Evolutionary conservation across 768 basidiomycete genomes (phyloP).

Genomic region (Tremella mesenterica): DNA sequence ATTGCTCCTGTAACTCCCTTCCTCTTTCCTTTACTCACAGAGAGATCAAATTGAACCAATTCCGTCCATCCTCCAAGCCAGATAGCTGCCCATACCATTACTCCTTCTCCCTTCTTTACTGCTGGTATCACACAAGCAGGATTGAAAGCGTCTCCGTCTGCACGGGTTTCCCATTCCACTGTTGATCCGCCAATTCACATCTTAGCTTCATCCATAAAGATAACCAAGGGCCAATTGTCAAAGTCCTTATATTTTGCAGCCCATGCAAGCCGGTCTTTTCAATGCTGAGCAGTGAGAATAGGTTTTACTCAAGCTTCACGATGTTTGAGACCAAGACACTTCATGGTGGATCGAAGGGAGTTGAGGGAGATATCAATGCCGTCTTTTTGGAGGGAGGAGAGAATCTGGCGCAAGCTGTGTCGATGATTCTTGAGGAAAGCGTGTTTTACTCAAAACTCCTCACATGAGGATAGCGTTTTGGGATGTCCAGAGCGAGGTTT

Average conservation of each 20-base stretch:
- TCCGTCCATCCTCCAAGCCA: slow-evolving; percentile 13
- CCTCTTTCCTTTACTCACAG: no score
- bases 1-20: slow-evolving; percentile 9
- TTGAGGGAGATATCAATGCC: no score
- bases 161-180: slow-evolving; percentile 2
- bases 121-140: slow-evolving; percentile 2
- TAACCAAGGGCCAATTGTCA: slow-evolving; percentile 3
- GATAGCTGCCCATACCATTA: no score
- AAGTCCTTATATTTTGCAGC: background rate
- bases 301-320: slow-evolving; percentile 1
- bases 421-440: background rate
- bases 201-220: slow-evolving; percentile 4
- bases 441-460: background rate
- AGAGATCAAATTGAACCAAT: slow-evolving; percentile 8
- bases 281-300: background rate
- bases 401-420: background rate
- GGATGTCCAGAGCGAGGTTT: background rate
- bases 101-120: background rate
- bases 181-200: slow-evolving; percentile 1
- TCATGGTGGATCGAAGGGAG: background rate
- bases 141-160: background rate
- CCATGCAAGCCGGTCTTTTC: background rate
- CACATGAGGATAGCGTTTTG: background rate
- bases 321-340: slow-evolving; percentile 4
- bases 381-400: background rate